Base-by-base conservation (phyloP, 306 rosid genomes). In the Glycine latifolia region DNA sequence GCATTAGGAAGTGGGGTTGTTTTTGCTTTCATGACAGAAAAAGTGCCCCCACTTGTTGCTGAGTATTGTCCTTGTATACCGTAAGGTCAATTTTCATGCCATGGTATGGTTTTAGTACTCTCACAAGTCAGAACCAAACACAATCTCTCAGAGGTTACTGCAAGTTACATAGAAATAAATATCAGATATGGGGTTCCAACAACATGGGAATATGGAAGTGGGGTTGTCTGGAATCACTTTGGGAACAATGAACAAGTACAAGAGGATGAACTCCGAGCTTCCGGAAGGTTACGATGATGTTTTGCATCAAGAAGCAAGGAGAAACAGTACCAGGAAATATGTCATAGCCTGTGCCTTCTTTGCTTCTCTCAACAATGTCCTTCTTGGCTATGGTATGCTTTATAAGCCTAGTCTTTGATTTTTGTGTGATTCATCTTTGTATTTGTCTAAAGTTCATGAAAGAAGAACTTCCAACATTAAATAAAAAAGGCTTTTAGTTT, bases 341-440 rank as follows among this genome's bases (percentile, higher is more conserved):
- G 97, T 93, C 17, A 6, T 88, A 33, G 90, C 94, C 31, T 89
- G 92, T 74, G 97, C 96, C 58, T 77, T 88, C 74, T 93, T 91
- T 81, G 97, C 97, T 60, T 93, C 97, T 66, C 94, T 93, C 88
- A 93, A 93, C 86, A 81, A 87, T 82, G 96, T 91, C 85, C 96
- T 93, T 79, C 92, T 93, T 3, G 97, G 96, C 79, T 93, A 93
- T 77, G 96, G 97, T 93, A 88, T 33, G 55, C 41, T 49, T 71
- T 50, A 49, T 63, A 63, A 3, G 4, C 4, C 13, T 35, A 63
- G 7, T 62, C 47, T 62, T 11, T 76, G 9, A 50, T 6, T 62
- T 76, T 44, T 47, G 11, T 74, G 39, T 55, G 76, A 74, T 67
- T 35, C 47, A 7, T 13, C 39, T 35, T 35, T 35, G 39, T 35